Conservation (phyloP, 23 red algal species). For the Gracilaria domingensis region DNA sequence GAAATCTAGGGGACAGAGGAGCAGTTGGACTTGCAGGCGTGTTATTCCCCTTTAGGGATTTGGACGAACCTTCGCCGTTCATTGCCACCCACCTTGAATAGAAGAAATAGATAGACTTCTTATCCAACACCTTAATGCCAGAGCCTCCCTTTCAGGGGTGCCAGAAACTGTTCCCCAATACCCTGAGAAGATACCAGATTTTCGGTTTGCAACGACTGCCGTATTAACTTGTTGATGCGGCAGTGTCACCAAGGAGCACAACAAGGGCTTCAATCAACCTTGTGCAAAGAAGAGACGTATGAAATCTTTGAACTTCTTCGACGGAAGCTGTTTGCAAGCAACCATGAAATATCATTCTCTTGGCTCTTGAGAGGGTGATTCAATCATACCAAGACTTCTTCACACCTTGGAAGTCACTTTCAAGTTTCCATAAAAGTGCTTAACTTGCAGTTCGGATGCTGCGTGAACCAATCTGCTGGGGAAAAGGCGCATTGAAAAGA, state of each 20-base stretch:
- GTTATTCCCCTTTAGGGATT: not conserved
- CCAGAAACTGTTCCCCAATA: not conserved
- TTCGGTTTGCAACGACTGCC: not conserved
- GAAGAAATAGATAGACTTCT: not conserved
- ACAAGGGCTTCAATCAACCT: no score
- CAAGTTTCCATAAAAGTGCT: no score
- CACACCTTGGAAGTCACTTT: not conserved
- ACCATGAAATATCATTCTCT: not conserved
- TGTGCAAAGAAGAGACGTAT: not conserved
- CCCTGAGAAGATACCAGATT: not conserved
- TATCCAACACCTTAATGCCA: not conserved
- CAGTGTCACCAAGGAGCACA: no score
- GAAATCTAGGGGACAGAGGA: conserved; percentile 31
- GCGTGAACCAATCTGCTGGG: no score
- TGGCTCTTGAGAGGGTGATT: not conserved
- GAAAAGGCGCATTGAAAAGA: not conserved
- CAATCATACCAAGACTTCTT: not conserved
- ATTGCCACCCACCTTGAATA: not conserved
- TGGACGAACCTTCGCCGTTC: not conserved
- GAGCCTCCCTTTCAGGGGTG: not conserved
- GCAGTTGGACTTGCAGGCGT: not conserved
- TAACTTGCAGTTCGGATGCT: no score
- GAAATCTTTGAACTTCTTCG: not conserved
- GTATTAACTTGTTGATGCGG: not conserved
- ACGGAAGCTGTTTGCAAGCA: not conserved